A percentile compares a stretch with the other conserved stretches of the same genome.
Evolutionary conservation across 164 flowering plant species (phyloP).

Genomic region (Protea cynaroides): DNA sequence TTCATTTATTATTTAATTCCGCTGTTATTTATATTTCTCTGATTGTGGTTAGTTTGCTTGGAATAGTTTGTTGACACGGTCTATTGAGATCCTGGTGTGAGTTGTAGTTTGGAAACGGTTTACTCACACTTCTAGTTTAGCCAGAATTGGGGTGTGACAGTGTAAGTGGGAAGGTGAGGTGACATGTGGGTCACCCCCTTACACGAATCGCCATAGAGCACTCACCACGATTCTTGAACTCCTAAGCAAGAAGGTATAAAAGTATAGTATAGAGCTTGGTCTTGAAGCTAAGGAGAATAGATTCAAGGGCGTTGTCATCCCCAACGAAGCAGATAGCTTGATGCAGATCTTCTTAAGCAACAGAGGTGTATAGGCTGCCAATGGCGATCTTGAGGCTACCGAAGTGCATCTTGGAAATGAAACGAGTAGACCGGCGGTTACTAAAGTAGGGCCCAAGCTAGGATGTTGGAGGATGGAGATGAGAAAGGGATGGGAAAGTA

Average conservation of each 20-base stretch:
- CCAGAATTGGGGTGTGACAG: too few species aligned
- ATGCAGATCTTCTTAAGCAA: conserved; percentile 68
- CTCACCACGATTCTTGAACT: conserved; percentile 79
- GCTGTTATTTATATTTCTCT: too few species aligned
- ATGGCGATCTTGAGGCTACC: conserved; percentile 52
- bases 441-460: conserved; percentile 64
- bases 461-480: conserved; percentile 31
- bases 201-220: conserved; percentile 49
- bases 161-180: too few species aligned
- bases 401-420: conserved; percentile 76
- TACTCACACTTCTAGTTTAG: too few species aligned
- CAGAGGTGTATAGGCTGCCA: conserved; percentile 43
- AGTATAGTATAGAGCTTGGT: conserved; percentile 45
- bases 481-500: conserved; percentile 24
- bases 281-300: conserved; percentile 38
- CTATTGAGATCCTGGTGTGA: too few species aligned
- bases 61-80: too few species aligned
- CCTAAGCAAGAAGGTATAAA: conserved; percentile 71
- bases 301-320: conserved; percentile 30
- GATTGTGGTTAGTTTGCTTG: too few species aligned
- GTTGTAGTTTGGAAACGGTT: too few species aligned
- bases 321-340: conserved; percentile 20
- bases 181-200: too few species aligned
- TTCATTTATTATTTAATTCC: too few species aligned
- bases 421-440: conserved; percentile 84